Evolutionary conservation across 495 filamentous ascomycete species (phyloP), one percentile per base, ranked within the genome.

Genomic region (Entonaema liquescens): DNA sequence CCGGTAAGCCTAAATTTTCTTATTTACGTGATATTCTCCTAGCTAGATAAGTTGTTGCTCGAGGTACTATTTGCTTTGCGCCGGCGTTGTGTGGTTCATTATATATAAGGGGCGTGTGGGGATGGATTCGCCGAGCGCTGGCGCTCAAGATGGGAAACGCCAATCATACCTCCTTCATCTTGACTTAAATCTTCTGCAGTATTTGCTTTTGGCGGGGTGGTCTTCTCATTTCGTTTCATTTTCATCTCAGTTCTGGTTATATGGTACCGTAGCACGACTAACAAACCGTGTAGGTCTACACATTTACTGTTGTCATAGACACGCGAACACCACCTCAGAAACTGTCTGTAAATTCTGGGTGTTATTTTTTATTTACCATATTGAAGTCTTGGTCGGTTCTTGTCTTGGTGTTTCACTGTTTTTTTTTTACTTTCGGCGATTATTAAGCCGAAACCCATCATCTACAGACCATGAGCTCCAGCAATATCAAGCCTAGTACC

Each of bases 401-500:
- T 2, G 29, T 59, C 54, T 44, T 65, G 49, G 26, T 36, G 13
- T 15, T 40, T 58, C 28, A 60, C 38, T 33, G 40, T 63, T 71
- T 67, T 54, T 23, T 3, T 71, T 67, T 54, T 23, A 2, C 42
- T 54, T 44, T 64, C 28, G 40, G 40, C 54, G 15, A 35, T 42
- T 23, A 67, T 63, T 68, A 49, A 33, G 52, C 55, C 55, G 60
- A 66, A 23, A 40, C 70, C 50, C 58, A 59, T 60, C 23, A 73
- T 60, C 23, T 62, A 19, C 60, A 64, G 68, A 82, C 40, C 71
- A 85, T 87, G 85, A 87, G 77, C 76, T 79, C 84, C 55, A 76
- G 71, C 59, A 75, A 68, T 44, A 68, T 72, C 57, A 87, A 86
- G 74, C 59, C 80, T 53, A 80, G 79, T 59, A 44, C 76, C 67